Percentiles rank a stretch among this genome's conserved stretches.
Evolutionary conservation across 495 filamentous ascomycete genomes (phyloP).

Genomic region (Amorphotheca resinae): DNA sequence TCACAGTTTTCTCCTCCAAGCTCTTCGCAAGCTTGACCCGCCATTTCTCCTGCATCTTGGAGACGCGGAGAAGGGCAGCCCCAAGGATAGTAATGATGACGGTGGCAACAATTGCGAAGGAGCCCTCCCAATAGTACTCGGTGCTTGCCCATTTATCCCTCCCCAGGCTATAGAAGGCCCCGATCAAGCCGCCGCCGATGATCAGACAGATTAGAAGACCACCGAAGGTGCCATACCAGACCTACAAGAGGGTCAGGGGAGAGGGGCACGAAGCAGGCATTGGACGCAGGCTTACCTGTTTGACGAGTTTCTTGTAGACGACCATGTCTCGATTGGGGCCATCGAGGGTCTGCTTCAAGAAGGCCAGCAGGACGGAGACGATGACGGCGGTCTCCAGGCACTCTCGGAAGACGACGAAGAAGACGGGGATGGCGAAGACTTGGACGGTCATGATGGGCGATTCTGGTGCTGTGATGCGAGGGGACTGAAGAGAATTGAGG

Average conservation of each 20-base stretch:
- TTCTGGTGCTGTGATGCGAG: too few species aligned
- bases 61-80: conserved; percentile 65
- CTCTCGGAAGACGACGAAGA: conserved; percentile 82
- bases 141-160: conserved; percentile 49
- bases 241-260: conserved; percentile 26
- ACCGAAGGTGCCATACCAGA: conserved; percentile 54
- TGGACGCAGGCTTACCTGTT: conserved; percentile 39
- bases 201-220: conserved; percentile 56
- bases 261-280: background rate
- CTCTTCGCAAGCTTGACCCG: conserved; percentile 59
- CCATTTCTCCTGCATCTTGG: conserved; percentile 81
- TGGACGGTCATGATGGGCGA: conserved; percentile 33
- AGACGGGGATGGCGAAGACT: conserved; percentile 58
- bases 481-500: too few species aligned
- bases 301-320: conserved; percentile 55
- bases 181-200: conserved; percentile 64
- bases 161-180: conserved; percentile 62
- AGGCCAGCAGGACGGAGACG: conserved; percentile 70
- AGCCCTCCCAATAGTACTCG: conserved; percentile 70
- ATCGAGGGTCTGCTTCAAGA: conserved; percentile 62
- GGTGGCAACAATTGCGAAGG: conserved; percentile 55
- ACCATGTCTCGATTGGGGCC: conserved; percentile 41
- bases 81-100: conserved; percentile 73
- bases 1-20: conserved; percentile 37
- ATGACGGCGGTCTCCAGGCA: conserved; percentile 70